These are phyloP conservation scores for Candida schatavii DNA, from an alignment of 805 yeast genomes.

Conservation along the genomic window DNA sequence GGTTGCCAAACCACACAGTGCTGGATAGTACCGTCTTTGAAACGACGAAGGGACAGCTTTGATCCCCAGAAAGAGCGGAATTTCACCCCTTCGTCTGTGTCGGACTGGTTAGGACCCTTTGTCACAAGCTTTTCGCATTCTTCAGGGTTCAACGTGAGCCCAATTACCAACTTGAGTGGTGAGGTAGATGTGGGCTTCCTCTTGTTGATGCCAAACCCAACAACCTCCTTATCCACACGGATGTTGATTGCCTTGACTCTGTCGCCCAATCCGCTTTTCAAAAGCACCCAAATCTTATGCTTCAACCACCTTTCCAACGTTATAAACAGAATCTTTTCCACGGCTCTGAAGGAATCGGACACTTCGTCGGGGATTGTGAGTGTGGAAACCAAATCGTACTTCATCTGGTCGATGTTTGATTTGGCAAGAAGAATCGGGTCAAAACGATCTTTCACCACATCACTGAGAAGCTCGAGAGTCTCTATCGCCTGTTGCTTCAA, in stretches of 20 bases:
- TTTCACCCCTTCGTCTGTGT: conserved; percentile 51
- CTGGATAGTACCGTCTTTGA: conserved; percentile 86
- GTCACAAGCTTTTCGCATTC: conserved; percentile 81
- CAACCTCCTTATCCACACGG: conserved; percentile 18
- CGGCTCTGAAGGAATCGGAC: conserved; percentile 55
- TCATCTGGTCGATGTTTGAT: conserved; percentile 49
- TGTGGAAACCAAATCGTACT: conserved; percentile 62
- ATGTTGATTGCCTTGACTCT: conserved; percentile 41
- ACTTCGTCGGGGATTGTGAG: conserved; percentile 45
- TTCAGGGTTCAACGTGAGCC: conserved; percentile 64
- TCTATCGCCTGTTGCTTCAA: conserved; percentile 65
- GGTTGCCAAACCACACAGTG: conserved; percentile 87
- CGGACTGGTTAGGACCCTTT: conserved; percentile 73
- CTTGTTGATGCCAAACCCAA: conserved; percentile 42
- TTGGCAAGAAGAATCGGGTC: conserved; percentile 70
- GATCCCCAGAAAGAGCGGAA: conserved; percentile 90
- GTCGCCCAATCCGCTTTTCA: conserved; percentile 56
- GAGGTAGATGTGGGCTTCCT: conserved; percentile 49
- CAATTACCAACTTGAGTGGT: conserved; percentile 35
- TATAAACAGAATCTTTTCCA: conserved; percentile 68
- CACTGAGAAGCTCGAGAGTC: conserved; percentile 68
- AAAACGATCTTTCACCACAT: conserved; percentile 81
- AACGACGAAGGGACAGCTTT: conserved; percentile 80
- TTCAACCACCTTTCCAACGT: conserved; percentile 65
- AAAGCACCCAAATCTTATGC: conserved; percentile 56